Evolutionary conservation across 768 basidiomycete genomes (phyloP).

Genomic region (Cubamyces sp.): DNA sequence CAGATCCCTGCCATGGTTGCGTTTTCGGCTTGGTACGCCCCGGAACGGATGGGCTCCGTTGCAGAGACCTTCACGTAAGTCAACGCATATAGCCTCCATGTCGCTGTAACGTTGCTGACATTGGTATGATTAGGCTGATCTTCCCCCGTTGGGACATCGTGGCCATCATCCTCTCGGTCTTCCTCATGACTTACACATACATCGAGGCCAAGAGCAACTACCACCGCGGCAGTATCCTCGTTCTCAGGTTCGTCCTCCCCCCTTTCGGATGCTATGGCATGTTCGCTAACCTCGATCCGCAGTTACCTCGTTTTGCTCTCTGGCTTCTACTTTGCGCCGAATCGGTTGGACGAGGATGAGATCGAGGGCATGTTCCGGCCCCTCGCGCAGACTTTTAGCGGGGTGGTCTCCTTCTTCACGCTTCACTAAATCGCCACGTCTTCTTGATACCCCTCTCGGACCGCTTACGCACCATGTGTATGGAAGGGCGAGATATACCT

Average conservation of each 20-base stretch:
- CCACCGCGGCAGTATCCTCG: conserved; percentile 93
- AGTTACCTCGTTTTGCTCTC: conserved; percentile 91
- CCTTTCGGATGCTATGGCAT: background rate
- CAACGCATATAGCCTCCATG: background rate
- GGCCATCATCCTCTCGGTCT: conserved; percentile 92
- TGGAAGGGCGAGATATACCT: conserved; percentile 21
- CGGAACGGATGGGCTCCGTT: conserved; percentile 81
- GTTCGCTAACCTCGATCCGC: conserved; percentile 4
- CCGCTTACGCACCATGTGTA: background rate
- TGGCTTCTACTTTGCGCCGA: conserved; percentile 92
- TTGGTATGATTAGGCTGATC: conserved; percentile 64
- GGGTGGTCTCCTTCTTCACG: conserved; percentile 13
- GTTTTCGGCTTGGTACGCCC: conserved; percentile 94
- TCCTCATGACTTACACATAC: conserved; percentile 97
- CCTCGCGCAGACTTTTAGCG: conserved; percentile 11
- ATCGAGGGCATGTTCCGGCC: conserved; percentile 16
- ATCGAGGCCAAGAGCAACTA: conserved; percentile 99
- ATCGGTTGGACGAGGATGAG: conserved; percentile 30
- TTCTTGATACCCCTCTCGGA: conserved; percentile 7
- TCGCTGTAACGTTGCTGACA: background rate
- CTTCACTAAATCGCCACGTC: background rate
- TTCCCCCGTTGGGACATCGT: conserved; percentile 99
- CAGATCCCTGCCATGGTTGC: conserved; percentile 99
- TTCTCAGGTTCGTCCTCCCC: conserved; percentile 67
- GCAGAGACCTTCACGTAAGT: conserved; percentile 94